Conservation (phyloP, 1,284 basidiomycete species). For the Sanguinoderma infundibulare region DNA sequence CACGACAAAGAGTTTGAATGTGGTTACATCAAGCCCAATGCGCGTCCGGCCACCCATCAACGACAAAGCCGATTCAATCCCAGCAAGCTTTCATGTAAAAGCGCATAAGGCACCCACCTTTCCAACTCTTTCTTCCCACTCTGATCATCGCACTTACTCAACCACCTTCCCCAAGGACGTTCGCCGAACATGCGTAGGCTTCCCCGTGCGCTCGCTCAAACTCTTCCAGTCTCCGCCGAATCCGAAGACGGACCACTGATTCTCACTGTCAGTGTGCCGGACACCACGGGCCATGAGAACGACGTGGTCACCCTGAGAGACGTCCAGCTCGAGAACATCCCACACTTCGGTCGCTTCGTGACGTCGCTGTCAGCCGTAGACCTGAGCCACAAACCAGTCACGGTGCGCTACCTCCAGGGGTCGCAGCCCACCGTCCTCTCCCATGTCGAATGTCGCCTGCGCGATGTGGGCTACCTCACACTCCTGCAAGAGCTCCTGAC, state of each 20-base stretch:
- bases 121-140: neutral
- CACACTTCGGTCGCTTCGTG: constrained; percentile 11
- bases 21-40: neutral
- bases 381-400: constrained; percentile 14
- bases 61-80: neutral
- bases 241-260: neutral
- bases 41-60: neutral
- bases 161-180: neutral
- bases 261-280: constrained; percentile 9
- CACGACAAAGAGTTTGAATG: neutral
- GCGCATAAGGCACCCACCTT: neutral
- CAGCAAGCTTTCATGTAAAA: neutral
- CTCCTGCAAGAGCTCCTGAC: constrained; percentile 8
- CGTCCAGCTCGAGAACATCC: constrained; percentile 7
- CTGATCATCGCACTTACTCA: constrained; percentile 1
- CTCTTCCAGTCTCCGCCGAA: neutral
- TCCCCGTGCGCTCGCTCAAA: neutral
- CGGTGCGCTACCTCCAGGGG: neutral
- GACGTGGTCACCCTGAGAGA: constrained; percentile 8
- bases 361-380: constrained; percentile 1
- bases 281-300: neutral
- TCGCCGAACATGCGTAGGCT: neutral
- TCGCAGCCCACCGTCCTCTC: constrained; percentile 4
- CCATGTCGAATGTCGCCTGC: constrained; percentile 13
- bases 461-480: neutral